phyloP scores from a whole-genome alignment of 495 filamentous ascomycete species.

The Xylaria telfairii region DNA sequence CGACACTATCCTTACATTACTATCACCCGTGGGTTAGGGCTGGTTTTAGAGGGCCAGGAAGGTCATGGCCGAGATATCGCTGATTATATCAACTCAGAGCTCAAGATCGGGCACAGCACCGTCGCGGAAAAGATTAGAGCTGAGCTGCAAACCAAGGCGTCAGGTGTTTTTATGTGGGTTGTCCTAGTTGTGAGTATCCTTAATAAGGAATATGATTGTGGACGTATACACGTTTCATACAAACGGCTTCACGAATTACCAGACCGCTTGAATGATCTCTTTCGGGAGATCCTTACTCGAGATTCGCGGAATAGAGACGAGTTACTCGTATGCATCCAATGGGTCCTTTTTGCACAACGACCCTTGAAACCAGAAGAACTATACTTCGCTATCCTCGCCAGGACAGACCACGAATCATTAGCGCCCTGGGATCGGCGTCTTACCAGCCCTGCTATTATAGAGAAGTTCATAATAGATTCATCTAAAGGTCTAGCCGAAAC shows the following conservation, averaged over 20 bases:
- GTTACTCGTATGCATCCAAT: conserved; percentile 23
- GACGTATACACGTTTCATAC: conserved; percentile 17
- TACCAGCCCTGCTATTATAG: conserved; percentile 10
- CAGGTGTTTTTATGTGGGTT: conserved; percentile 60
- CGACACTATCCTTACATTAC: conserved; percentile 54
- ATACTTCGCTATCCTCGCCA: no score
- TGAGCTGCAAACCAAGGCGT: conserved; percentile 46
- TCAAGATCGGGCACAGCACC: background rate
- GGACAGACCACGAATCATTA: no score
- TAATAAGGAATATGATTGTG: background rate
- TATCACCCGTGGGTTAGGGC: no score
- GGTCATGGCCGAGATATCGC: background rate
- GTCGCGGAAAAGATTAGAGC: conserved; percentile 36
- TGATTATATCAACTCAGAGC: background rate
- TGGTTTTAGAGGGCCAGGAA: no score
- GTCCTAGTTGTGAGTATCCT: conserved; percentile 51
- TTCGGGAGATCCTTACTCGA: conserved; percentile 2
- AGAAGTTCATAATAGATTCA: conserved; percentile 21
- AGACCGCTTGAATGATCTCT: conserved; percentile 13
- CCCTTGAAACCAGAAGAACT: conserved; percentile 24
- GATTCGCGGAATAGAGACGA: conserved; percentile 14
- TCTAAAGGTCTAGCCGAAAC: conserved; percentile 31
- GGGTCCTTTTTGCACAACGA: conserved; percentile 19
- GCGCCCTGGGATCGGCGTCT: no score
- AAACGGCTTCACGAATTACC: conserved; percentile 16